These are phyloP conservation scores for Solanum hybrid DNA, from an alignment of 305 asterid species.

Conservation along the genomic window DNA sequence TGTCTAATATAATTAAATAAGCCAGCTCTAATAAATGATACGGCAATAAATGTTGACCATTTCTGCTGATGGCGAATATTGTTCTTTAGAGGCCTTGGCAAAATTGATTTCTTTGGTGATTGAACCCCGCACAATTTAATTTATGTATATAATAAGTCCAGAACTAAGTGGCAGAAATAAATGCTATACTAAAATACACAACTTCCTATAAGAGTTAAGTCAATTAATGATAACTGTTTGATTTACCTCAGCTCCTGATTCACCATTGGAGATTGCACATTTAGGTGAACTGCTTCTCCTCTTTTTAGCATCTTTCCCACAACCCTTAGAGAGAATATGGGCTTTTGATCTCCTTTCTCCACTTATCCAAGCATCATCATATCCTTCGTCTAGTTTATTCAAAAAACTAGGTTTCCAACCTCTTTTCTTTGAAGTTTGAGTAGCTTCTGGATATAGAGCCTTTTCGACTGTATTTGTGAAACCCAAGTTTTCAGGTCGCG, in stretches of 20 bases:
- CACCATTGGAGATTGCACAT: background rate
- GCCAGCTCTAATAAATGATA: background rate
- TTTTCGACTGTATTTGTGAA: background rate
- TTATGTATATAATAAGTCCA: background rate
- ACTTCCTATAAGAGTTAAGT: background rate
- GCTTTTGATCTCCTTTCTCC: background rate
- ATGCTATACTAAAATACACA: background rate
- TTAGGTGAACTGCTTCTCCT: background rate
- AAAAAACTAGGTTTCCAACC: slow-evolving; percentile 2
- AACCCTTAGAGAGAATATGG: background rate
- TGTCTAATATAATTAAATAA: background rate
- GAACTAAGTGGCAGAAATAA: background rate
- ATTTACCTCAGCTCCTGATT: background rate
- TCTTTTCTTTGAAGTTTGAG: background rate
- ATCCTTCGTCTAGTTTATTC: slow-evolving; percentile 8
- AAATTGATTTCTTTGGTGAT: background rate
- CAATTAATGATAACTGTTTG: background rate
- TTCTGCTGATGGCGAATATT: slow-evolving; percentile 3
- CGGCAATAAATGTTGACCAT: slow-evolving; percentile 8
- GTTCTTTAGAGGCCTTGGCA: slow-evolving; percentile 7
- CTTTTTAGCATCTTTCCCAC: background rate
- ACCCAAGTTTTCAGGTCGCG: background rate
- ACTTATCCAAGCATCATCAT: slow-evolving; percentile 2
- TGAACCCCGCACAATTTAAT: background rate
- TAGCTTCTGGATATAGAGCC: background rate